Conservation (phyloP, 2,329 filamentous ascomycete species). For the Drechslera avenae region DNA sequence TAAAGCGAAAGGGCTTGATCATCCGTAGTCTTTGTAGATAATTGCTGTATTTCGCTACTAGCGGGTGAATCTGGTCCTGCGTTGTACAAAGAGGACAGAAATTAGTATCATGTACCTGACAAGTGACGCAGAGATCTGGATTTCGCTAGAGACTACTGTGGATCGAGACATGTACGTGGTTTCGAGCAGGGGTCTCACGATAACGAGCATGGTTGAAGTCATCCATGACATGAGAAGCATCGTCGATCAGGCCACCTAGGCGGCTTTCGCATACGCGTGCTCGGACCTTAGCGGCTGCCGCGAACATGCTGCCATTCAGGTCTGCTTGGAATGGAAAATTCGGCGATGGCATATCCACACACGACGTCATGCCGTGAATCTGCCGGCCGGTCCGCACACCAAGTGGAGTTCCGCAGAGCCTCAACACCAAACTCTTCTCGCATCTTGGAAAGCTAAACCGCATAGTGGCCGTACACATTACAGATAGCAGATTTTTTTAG, state of each 20-base stretch:
- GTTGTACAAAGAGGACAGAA: background rate
- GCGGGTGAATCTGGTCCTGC: too few species aligned
- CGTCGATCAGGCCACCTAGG: constrained; percentile 9
- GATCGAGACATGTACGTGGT: background rate
- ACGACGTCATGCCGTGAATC: constrained; percentile 14
- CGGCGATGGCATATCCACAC: constrained; percentile 8
- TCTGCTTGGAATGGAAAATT: constrained; percentile 3
- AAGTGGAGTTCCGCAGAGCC: constrained; percentile 29
- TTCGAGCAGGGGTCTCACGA: background rate
- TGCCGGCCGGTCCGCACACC: constrained; percentile 11
- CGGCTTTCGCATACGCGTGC: constrained; percentile 1
- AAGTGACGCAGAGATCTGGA: background rate
- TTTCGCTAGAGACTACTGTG: background rate
- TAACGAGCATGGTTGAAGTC: background rate
- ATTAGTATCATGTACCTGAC: background rate
- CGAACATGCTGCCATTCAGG: background rate
- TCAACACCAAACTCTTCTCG: constrained; percentile 22
- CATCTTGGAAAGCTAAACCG: constrained; percentile 13
- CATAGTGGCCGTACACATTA: constrained; percentile 12
- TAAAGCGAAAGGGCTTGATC: too few species aligned
- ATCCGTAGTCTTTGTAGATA: too few species aligned
- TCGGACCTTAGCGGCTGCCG: constrained; percentile 9
- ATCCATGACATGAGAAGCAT: background rate
- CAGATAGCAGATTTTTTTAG: constrained; percentile 12
- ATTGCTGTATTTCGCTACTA: too few species aligned